Evolutionary conservation across 768 basidiomycete species (phyloP).

Genomic region (Artomyces pyxidatus): DNA sequence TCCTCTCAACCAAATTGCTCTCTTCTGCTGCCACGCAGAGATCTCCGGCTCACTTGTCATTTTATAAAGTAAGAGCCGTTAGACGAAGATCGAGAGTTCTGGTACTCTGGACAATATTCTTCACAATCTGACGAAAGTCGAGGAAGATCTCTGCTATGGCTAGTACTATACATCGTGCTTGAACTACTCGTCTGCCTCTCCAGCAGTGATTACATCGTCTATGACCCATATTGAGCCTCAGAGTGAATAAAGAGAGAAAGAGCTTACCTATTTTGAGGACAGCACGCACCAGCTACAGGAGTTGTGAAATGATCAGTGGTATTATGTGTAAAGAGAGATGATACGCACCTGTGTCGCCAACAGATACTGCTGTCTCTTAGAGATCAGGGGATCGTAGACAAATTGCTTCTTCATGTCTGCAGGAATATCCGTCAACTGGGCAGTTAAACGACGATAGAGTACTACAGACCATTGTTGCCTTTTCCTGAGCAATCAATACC

Average conservation of each 20-base stretch:
- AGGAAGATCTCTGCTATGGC: no score
- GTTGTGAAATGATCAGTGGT: conserved; percentile 1
- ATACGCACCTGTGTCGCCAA: conserved; percentile 83
- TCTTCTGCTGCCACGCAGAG: no score
- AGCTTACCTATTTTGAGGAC: conserved; percentile 79
- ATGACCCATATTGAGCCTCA: conserved; percentile 3
- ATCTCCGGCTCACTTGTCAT: no score
- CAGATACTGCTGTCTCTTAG: conserved; percentile 94
- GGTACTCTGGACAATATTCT: no score
- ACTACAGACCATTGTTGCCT: conserved; percentile 71
- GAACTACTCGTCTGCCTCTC: conserved; percentile 50
- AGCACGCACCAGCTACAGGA: conserved; percentile 63
- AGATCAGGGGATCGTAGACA: conserved; percentile 95
- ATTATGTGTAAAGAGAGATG: background rate
- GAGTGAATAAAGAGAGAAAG: background rate
- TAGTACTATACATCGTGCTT: conserved; percentile 5
- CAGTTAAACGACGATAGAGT: no score
- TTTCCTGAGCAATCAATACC: conserved; percentile 90
- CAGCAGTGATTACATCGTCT: conserved; percentile 77
- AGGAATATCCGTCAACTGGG: no score
- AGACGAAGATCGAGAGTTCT: no score
- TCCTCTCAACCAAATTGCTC: no score
- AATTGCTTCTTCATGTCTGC: conserved; percentile 97
- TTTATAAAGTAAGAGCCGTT: no score
- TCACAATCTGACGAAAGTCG: no score